These are phyloP conservation scores for Fagus sylvatica DNA, from an alignment of 306 rosid species.

Conservation along the genomic window DNA sequence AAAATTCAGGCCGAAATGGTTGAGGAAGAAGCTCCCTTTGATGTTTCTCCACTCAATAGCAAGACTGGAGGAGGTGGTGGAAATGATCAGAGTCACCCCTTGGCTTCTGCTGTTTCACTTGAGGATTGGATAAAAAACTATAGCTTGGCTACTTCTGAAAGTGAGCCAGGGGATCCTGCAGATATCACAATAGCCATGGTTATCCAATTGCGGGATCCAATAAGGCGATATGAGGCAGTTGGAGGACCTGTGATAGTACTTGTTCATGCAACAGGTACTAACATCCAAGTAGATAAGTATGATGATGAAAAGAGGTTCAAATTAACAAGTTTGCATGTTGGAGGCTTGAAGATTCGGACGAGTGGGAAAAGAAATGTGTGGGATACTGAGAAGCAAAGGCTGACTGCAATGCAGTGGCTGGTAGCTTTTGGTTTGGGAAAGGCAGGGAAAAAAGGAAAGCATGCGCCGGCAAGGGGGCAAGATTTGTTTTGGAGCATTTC, in stretches of 20 bases:
- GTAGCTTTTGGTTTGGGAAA: constrained; percentile 78
- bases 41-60: constrained; percentile 57
- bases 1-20: constrained; percentile 82
- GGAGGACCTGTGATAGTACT: constrained; percentile 81
- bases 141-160: constrained; percentile 24
- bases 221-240: constrained; percentile 74
- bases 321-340: constrained; percentile 66
- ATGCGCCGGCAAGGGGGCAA: constrained; percentile 42
- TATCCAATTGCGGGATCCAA: constrained; percentile 74
- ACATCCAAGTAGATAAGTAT: constrained; percentile 20
- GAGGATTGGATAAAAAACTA: constrained; percentile 68
- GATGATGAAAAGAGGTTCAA: constrained; percentile 62
- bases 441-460: constrained; percentile 69
- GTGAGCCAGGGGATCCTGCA: constrained; percentile 12
- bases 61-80: constrained; percentile 31
- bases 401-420: constrained; percentile 94
- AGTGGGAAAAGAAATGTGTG: constrained; percentile 52
- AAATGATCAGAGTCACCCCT: constrained; percentile 38
- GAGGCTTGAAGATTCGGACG: constrained; percentile 70
- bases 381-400: constrained; percentile 74
- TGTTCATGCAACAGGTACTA: constrained; percentile 45
- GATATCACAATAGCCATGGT: constrained; percentile 53
- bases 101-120: constrained; percentile 60
- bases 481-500: constrained; percentile 91
- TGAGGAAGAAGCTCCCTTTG: constrained; percentile 92